Evolutionary conservation across 2,329 filamentous ascomycete genomes (phyloP), one percentile per base, ranked within the genome.

Genomic region (Lachnellula cervina): DNA sequence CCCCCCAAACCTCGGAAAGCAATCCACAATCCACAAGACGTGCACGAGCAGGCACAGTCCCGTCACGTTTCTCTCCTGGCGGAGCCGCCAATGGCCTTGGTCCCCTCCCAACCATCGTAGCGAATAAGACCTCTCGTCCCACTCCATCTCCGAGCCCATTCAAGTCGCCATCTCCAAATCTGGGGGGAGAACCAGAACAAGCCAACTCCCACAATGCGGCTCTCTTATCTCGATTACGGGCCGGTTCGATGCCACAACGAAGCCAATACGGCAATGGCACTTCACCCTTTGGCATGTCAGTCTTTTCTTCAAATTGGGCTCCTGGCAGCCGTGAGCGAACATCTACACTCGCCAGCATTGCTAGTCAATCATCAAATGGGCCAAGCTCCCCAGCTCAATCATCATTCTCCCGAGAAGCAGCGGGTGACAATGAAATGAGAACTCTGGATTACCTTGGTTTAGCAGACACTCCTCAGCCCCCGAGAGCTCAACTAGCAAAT

Each of bases 371-470:
- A 47, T 97, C 93, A 28, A 96, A 97, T 68, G 90, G 88, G 1
- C 90, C 90, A 2, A 88, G 87, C 60, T 97, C 93, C 14, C 93
- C 93, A 1, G 83, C 89, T 14, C 88, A 92, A 66, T 95, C 90
- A 7, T 85, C 89, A 1, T 93, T 93, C 69, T 95, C 90, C 11
- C 84, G 87, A 63, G 91, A 96, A 67, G 91, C 90, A 32, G 82
- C 87, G 46, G 87, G 84, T 17, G 93, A 97, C 68, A 89, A 86
- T 32, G 92, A 97, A 67, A 86, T 87, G 82, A 88, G 90, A 68
- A 99, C 94, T 2, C 76, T 99, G 64, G 94, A 99, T 71, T 99
- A 99, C 69, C 83, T 99, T 58, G 94, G 94, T 48, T 81, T 99
- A 49, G 93, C 92, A 34, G 94, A 97, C 72, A 96, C 91, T 16